Conservation (phyloP, 441 rosid genomes). For the Lepidium campestre region DNA sequence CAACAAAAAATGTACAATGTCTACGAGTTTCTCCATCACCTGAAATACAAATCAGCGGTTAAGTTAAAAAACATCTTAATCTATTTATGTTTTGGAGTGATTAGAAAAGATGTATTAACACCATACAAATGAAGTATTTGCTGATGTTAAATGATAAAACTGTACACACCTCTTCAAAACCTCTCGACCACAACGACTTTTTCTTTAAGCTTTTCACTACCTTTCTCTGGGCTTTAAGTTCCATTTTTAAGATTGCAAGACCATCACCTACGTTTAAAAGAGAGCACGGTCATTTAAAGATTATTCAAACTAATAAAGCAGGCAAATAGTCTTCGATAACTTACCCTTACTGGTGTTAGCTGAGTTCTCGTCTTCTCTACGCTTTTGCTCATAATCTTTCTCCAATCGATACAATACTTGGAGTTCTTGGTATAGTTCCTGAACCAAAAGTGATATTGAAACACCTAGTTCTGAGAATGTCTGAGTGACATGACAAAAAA, state of each 20-base stretch:
- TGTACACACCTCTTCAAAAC: slow-evolving; percentile 57
- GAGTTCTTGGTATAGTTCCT: slow-evolving; percentile 60
- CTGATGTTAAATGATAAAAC: slow-evolving; percentile 7
- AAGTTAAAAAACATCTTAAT: not conserved
- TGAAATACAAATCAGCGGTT: slow-evolving; percentile 25
- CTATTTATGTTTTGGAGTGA: not conserved
- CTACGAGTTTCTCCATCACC: slow-evolving; percentile 80
- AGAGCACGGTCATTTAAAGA: not conserved
- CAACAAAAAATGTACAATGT: slow-evolving; percentile 54
- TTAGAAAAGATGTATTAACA: not conserved
- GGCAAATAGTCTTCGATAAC: not conserved
- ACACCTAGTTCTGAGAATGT: not conserved
- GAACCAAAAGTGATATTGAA: slow-evolving; percentile 11
- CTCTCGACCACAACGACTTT: slow-evolving; percentile 68
- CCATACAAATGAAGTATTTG: not conserved
- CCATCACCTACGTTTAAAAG: slow-evolving; percentile 38
- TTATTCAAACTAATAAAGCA: slow-evolving; percentile 1
- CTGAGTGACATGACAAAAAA: not conserved
- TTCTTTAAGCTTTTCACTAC: slow-evolving; percentile 54
- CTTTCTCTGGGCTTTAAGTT: slow-evolving; percentile 61
- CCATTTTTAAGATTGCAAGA: slow-evolving; percentile 45
- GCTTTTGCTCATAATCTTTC: slow-evolving; percentile 50
- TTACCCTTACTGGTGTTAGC: slow-evolving; percentile 38
- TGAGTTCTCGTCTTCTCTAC: slow-evolving; percentile 43
- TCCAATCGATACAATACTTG: slow-evolving; percentile 57